Percentiles rank a stretch among this genome's conserved stretches.
Evolutionary conservation across 1,284 basidiomycete genomes (phyloP).

Genomic region (Anthracocystis setariae): DNA sequence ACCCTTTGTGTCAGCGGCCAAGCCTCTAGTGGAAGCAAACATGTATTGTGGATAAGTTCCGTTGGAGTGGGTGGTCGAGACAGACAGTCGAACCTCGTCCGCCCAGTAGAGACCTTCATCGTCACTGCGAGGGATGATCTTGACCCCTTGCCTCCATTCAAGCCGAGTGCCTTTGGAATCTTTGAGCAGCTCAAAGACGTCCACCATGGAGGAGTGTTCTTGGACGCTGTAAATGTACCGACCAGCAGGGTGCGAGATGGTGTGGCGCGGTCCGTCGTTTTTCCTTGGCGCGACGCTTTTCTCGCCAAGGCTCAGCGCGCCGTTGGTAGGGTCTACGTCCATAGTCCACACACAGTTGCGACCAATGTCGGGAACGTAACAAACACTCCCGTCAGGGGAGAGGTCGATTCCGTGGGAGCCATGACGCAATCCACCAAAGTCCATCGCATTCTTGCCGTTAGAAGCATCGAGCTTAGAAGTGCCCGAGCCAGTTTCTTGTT

Average conservation of each 20-base stretch:
- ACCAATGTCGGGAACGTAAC: conserved; percentile 57
- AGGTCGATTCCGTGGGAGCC: conserved; percentile 36
- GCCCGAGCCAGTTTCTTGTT: background rate
- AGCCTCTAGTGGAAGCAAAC: conserved; percentile 68
- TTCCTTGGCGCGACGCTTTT: conserved; percentile 67
- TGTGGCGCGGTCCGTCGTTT: conserved; percentile 69
- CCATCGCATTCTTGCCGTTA: conserved; percentile 42
- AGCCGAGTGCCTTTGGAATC: conserved; percentile 30
- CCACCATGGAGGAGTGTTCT: conserved; percentile 65
- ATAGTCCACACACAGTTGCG: conserved; percentile 69
- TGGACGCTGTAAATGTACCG: conserved; percentile 68
- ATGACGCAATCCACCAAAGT: conserved; percentile 54
- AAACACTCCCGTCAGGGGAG: conserved; percentile 25
- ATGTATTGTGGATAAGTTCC: conserved; percentile 48
- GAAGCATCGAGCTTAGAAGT: conserved; percentile 29
- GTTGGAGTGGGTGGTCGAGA: conserved; percentile 18
- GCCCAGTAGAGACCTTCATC: conserved; percentile 62
- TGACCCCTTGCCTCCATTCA: conserved; percentile 60
- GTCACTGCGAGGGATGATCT: conserved; percentile 61
- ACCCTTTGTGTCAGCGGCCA: conserved; percentile 63
- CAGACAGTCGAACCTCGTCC: conserved; percentile 68
- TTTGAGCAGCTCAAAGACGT: conserved; percentile 55
- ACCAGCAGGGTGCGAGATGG: conserved; percentile 69
- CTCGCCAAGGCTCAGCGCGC: conserved; percentile 60
- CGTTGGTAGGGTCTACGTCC: conserved; percentile 56